These are phyloP conservation scores for Gliomastix tumulicola DNA, from an alignment of 2,329 filamentous ascomycete species.

Conservation along the genomic window DNA sequence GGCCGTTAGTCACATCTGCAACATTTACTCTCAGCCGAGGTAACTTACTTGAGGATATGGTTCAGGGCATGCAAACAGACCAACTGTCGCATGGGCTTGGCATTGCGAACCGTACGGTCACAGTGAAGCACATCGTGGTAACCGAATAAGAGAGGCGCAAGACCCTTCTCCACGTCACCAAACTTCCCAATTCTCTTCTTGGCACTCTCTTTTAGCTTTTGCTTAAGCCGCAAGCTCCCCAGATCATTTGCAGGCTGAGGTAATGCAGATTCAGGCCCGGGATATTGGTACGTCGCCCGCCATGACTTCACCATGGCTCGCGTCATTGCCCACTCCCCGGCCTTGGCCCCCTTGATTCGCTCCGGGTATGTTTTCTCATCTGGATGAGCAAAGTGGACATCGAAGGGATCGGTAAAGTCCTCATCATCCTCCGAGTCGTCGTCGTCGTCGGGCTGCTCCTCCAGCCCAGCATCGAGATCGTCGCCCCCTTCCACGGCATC, in stretches of 20 bases:
- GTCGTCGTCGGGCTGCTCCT: conserved; percentile 22
- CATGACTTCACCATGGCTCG: conserved; percentile 38
- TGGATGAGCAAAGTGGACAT: conserved; percentile 67
- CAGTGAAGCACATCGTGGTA: conserved; percentile 79
- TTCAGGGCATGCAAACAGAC: conserved; percentile 81
- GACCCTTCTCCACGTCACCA: conserved; percentile 51
- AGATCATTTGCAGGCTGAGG: conserved; percentile 33
- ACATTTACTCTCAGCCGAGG: background rate
- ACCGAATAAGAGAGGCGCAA: conserved; percentile 69
- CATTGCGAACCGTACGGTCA: conserved; percentile 62
- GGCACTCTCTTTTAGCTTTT: conserved; percentile 53
- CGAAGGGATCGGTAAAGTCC: conserved; percentile 64
- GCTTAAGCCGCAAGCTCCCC: conserved; percentile 69
- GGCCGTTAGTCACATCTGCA: conserved; percentile 9
- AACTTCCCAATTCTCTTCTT: conserved; percentile 49
- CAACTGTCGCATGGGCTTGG: conserved; percentile 61
- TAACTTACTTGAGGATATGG: conserved; percentile 73
- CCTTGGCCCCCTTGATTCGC: conserved; percentile 42
- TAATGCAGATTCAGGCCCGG: conserved; percentile 29
- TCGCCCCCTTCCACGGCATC: conserved; percentile 16
- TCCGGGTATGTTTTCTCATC: conserved; percentile 53
- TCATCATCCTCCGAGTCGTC: conserved; percentile 43
- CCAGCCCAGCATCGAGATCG: conserved; percentile 7
- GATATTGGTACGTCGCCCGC: conserved; percentile 38
- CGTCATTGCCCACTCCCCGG: conserved; percentile 42